These are phyloP conservation scores for Rhizopogon parksii DNA, from an alignment of 1,284 basidiomycete genomes.

Conservation along the genomic window DNA sequence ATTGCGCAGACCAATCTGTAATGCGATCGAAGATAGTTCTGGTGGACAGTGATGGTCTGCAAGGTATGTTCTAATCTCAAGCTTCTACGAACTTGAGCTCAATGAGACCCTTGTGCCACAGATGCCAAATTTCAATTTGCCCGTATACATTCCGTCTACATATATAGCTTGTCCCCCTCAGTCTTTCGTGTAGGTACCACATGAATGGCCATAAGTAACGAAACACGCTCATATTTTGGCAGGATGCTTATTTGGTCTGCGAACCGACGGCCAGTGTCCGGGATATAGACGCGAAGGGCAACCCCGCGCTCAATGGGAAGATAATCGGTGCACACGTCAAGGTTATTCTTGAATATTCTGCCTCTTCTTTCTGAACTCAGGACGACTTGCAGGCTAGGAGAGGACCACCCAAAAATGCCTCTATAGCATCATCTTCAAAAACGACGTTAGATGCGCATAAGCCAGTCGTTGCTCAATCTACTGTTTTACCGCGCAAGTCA, in stretches of 20 bases:
- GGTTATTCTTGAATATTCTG: conserved; percentile 26
- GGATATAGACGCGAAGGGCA: conserved; percentile 41
- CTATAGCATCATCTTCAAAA: conserved; percentile 26
- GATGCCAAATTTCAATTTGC: conserved; percentile 44
- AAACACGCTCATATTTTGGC: conserved; percentile 5
- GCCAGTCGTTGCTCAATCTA: conserved; percentile 7
- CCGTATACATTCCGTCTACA: conserved; percentile 44
- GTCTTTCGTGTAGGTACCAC: conserved; percentile 43
- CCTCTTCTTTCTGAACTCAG: neutral
- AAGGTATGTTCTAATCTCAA: conserved; percentile 39
- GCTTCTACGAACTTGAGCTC: neutral
- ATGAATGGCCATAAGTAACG: neutral
- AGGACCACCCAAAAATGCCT: neutral
- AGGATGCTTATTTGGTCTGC: conserved; percentile 60
- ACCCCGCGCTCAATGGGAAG: conserved; percentile 40
- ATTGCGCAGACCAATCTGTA: conserved; percentile 31
- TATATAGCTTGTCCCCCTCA: conserved; percentile 63
- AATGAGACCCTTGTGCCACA: conserved; percentile 19
- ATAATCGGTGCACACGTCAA: conserved; percentile 46
- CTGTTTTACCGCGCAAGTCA: neutral
- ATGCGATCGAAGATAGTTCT: conserved; percentile 40
- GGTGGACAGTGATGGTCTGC: conserved; percentile 51
- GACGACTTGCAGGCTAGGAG: neutral
- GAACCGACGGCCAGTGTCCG: conserved; percentile 42
- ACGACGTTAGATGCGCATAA: conserved; percentile 20